These are phyloP conservation scores for Spergularia marina DNA, from an alignment of 148 eudicot species.

Conservation along the genomic window DNA sequence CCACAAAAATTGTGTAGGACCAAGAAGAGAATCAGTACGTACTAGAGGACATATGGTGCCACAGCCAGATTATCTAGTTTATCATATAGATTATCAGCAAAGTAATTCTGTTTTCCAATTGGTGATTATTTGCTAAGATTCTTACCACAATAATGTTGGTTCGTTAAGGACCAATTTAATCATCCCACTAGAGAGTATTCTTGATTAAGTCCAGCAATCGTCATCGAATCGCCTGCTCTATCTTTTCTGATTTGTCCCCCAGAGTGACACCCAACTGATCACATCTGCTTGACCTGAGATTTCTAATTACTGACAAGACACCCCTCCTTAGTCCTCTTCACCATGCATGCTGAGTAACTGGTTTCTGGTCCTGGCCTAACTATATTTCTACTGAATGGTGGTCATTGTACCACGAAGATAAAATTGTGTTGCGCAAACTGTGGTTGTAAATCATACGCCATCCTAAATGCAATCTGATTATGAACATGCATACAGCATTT, in stretches of 20 bases:
- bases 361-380: too few relatives aligned
- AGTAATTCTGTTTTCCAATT: slow-evolving; percentile 8
- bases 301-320: too few relatives aligned
- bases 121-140: slow-evolving; percentile 21
- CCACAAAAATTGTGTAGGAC: slow-evolving; percentile 33
- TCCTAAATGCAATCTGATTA: neutral
- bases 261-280: neutral
- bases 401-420: neutral
- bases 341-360: too few relatives aligned
- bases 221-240: slow-evolving; percentile 15
- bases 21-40: slow-evolving; percentile 29
- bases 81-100: slow-evolving; percentile 18
- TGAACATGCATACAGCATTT: neutral
- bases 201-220: slow-evolving; percentile 17
- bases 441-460: neutral
- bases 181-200: slow-evolving; percentile 2
- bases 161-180: slow-evolving; percentile 8
- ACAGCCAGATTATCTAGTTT: slow-evolving; percentile 13
- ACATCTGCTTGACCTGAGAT: neutral
- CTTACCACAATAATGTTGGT: slow-evolving; percentile 14
- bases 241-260: slow-evolving; percentile 22
- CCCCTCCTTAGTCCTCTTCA: too few relatives aligned
- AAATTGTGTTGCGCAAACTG: neutral
- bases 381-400: too few relatives aligned
- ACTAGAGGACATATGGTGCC: slow-evolving; percentile 21